Evolutionary conservation across 768 basidiomycete genomes (phyloP), one percentile per base, ranked within the genome.

Genomic region (Auriscalpium vulgare): DNA sequence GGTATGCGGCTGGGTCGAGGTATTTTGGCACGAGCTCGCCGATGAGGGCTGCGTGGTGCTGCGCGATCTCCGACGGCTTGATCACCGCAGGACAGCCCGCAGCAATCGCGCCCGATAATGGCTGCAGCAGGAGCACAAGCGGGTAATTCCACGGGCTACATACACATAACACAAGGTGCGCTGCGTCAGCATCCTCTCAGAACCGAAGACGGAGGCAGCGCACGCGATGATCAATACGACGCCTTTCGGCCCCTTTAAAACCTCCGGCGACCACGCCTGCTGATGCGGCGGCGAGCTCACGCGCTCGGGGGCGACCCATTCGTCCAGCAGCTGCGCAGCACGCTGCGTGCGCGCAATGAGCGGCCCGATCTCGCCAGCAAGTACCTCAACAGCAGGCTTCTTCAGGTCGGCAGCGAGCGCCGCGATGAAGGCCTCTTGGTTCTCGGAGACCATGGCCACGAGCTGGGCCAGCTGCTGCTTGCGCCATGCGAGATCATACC

Each of bases 1-100:
- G 74, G n/a, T 82, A 75, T 4, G 87, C 66, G 36, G 82, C 78
- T 0, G 72, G 67, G 67, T 94, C 92, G 57, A 95, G 62, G 63
- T 95, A 94, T 64, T 87, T 82, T 2, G 83, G 82, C 7, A 90
- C 43, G 8, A 92, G 78, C 62, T 89, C 84, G 0, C 83, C 77
- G 14, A 91, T 65, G 10, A 92, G 75, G 10, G 76, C 62, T 45
- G 79, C 80, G 4, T 74, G 71, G 2, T 78, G 76, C 0, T 85
- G 80, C 0, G 80, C 72, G 3, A 80, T 69, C 64, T 94, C 92
- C 1, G 91, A 87, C 0, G 88, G 88, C 67, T 94, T 94, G 51
- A 92, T 47, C 5, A 86, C 69, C 3, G 79, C 81, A 0, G 86
- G 74, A 62, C 84, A 85, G 7, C 92, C 92, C 2, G 90, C 88